phyloP scores from a whole-genome alignment of 2,329 filamentous ascomycete genomes.

The Colletotrichum cereale region DNA sequence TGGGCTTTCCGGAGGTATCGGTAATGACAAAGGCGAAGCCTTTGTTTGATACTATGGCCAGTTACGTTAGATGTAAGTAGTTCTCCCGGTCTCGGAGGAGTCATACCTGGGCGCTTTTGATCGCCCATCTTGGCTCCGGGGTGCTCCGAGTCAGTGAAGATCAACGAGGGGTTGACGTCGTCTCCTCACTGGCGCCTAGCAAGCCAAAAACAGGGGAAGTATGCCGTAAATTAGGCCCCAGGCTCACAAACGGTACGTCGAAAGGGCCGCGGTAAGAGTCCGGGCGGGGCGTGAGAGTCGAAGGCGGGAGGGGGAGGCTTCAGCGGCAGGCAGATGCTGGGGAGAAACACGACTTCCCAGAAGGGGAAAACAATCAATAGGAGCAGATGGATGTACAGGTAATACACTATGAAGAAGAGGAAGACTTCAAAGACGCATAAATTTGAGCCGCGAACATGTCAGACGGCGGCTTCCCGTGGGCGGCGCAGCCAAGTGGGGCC shows the following conservation, averaged over 20 bases:
- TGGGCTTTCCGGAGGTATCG: slow-evolving; percentile 44
- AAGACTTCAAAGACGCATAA: background rate
- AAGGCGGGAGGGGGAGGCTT: background rate
- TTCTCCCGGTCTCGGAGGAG: background rate
- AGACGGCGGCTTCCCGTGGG: too few species aligned
- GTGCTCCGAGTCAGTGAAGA: background rate
- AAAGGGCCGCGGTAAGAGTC: background rate
- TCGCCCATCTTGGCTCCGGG: background rate
- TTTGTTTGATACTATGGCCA: slow-evolving; percentile 25
- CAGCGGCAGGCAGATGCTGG: background rate
- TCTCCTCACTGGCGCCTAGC: background rate
- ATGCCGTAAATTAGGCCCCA: too few species aligned
- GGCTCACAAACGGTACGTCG: background rate
- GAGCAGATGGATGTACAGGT: background rate
- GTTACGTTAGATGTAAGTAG: background rate
- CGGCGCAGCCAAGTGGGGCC: background rate
- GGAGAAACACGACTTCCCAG: slow-evolving; percentile 9
- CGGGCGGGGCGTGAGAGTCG: background rate
- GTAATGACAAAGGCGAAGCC: slow-evolving; percentile 47
- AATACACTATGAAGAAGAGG: too few species aligned
- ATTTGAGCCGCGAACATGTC: background rate
- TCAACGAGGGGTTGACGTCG: too few species aligned
- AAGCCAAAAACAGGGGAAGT: background rate
- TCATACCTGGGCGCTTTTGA: slow-evolving; percentile 23
- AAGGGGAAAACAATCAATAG: slow-evolving; percentile 19